These are phyloP conservation scores for Umbelopsis sp. DNA, from an alignment of 371 early-diverging fungal species.

Conservation along the genomic window DNA sequence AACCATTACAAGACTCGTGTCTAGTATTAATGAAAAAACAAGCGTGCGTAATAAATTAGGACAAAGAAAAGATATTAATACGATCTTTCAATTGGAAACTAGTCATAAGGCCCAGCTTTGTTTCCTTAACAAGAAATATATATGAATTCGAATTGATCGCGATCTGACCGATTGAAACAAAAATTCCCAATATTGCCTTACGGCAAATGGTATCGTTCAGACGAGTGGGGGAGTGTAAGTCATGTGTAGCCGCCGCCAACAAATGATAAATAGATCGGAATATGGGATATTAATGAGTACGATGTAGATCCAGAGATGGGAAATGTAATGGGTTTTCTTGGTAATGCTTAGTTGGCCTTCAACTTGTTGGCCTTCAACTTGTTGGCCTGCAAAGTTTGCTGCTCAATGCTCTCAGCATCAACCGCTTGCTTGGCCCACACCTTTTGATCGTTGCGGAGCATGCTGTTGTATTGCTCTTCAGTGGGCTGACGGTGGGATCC, in stretches of 20 bases:
- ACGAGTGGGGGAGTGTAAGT: background rate
- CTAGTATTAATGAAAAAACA: background rate
- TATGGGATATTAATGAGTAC: background rate
- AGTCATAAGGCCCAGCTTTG: no score
- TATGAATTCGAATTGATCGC: background rate
- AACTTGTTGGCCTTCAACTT: constrained; percentile 26
- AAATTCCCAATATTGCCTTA: background rate
- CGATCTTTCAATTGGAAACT: no score
- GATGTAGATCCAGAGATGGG: constrained; percentile 4
- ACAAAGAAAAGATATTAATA: background rate
- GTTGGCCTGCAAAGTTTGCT: constrained; percentile 22
- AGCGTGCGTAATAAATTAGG: background rate
- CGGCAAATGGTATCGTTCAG: background rate
- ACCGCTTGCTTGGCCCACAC: constrained; percentile 71
- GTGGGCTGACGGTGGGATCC: constrained; percentile 75
- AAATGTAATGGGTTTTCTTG: background rate
- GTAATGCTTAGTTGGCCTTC: constrained; percentile 24
- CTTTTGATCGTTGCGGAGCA: constrained; percentile 62
- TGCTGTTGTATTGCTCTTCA: constrained; percentile 67
- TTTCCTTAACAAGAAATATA: no score
- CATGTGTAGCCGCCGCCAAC: background rate
- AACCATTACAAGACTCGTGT: background rate
- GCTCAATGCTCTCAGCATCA: constrained; percentile 66
- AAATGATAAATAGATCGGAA: background rate
- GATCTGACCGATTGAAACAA: background rate